These are phyloP conservation scores for Neurospora sp. DNA, from an alignment of 495 filamentous ascomycete species.

Conservation along the genomic window DNA sequence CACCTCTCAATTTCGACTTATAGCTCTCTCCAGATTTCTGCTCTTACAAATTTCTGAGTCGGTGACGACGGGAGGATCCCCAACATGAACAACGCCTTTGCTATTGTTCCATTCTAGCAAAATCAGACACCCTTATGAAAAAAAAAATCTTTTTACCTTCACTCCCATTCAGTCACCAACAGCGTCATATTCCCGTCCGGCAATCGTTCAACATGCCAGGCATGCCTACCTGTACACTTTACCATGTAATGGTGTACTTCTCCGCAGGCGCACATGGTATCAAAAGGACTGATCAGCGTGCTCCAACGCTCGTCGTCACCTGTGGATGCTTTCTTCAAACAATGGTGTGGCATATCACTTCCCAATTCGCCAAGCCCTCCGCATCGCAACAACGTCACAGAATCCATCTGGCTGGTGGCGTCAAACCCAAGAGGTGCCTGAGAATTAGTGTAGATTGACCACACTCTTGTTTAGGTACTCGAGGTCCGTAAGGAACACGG, in stretches of 20 bases:
- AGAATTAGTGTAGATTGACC: neutral
- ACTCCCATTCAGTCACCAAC: neutral
- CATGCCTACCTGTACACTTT: neutral
- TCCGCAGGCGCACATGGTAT: no score
- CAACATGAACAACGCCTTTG: neutral
- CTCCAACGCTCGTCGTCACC: neutral
- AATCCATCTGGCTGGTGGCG: neutral
- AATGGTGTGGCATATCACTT: neutral
- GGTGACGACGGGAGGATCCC: neutral
- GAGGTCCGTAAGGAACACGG: neutral
- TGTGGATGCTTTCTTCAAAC: neutral
- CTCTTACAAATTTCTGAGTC: neutral
- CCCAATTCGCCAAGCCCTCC: neutral
- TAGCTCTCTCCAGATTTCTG: neutral
- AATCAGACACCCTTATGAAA: neutral
- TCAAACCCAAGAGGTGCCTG: neutral
- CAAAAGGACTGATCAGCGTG: neutral
- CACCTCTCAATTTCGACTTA: neutral
- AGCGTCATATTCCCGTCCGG: neutral
- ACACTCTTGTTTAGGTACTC: neutral
- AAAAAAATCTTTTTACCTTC: neutral
- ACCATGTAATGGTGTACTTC: no score
- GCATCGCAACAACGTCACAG: neutral
- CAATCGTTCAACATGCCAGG: neutral
- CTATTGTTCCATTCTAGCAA: neutral